A percentile compares a stretch with the other conserved stretches of the same genome.
Conservation (phyloP, 2,329 filamentous ascomycete genomes). For the Pleoardoris graminearum region DNA sequence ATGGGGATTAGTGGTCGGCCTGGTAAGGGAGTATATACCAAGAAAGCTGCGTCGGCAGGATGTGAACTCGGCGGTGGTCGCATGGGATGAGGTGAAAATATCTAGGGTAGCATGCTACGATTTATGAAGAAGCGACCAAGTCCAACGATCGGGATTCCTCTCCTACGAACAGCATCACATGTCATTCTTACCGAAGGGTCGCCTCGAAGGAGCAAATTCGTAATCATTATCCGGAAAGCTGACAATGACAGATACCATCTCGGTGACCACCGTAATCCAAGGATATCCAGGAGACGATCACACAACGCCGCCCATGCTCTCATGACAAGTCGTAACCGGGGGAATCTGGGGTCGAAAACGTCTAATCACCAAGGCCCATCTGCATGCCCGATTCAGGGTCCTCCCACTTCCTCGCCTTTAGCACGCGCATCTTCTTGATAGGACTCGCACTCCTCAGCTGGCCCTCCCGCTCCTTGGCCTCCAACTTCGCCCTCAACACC, state of each 20-base stretch:
- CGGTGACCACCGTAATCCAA: not conserved
- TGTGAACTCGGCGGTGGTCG: not conserved
- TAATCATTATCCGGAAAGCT: not conserved
- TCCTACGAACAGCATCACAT: constrained; percentile 22
- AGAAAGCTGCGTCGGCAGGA: constrained; percentile 5
- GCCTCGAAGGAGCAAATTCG: not conserved
- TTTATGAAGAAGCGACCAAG: constrained; percentile 42
- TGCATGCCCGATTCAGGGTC: constrained; percentile 34
- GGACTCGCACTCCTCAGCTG: constrained; percentile 46
- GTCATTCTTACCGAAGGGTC: too few species aligned
- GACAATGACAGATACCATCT: not conserved
- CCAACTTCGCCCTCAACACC: constrained; percentile 42
- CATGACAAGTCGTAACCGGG: not conserved
- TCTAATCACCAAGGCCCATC: constrained; percentile 20
- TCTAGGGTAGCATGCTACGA: constrained; percentile 41
- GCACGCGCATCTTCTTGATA: constrained; percentile 54
- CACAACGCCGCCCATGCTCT: constrained; percentile 10
- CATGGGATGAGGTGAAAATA: constrained; percentile 18
- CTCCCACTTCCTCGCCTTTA: constrained; percentile 55
- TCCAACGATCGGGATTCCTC: constrained; percentile 40
- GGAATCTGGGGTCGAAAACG: not conserved
- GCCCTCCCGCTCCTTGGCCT: constrained; percentile 47
- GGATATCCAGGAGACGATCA: not conserved
- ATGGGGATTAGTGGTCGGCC: not conserved
- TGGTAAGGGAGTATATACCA: constrained; percentile 6